Percentiles rank a stretch among this genome's conserved stretches.
These are phyloP conservation scores for Backusella liffmaniae DNA, from an alignment of 192 early-diverging fungal species.

Conservation along the genomic window DNA sequence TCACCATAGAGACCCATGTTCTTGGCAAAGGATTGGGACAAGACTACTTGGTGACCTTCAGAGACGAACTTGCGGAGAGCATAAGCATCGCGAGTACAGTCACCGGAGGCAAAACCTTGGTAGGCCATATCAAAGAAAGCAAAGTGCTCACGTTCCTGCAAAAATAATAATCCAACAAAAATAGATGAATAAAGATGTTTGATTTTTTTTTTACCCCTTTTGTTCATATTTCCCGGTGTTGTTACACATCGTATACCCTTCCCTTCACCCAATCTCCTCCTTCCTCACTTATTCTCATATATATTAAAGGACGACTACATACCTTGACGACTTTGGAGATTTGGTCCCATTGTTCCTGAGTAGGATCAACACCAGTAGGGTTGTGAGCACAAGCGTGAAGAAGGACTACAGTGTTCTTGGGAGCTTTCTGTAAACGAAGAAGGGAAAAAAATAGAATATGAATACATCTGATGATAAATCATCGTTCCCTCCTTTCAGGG, in stretches of 20 bases:
- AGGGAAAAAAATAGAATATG: not conserved
- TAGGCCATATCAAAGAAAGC: constrained; percentile 99
- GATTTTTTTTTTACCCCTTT: not conserved
- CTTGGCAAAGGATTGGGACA: constrained; percentile 98
- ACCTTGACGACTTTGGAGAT: constrained; percentile 76
- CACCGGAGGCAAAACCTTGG: constrained; percentile 98
- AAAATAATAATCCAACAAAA: not conserved
- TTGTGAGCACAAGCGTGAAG: constrained; percentile 99
- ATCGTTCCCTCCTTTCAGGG: not conserved
- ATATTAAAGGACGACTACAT: not conserved
- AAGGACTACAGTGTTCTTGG: constrained; percentile 84
- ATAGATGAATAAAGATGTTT: not conserved
- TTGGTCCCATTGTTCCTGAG: constrained; percentile 86
- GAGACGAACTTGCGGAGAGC: constrained; percentile 93
- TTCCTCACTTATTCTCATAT: constrained; percentile 10
- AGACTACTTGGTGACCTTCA: constrained; percentile 69
- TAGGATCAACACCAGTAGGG: constrained; percentile 99
- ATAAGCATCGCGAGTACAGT: constrained; percentile 84
- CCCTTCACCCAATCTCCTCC: too few species aligned
- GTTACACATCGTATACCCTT: not conserved
- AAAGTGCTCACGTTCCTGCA: constrained; percentile 71
- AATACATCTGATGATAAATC: not conserved
- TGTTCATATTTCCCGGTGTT: constrained; percentile 1
- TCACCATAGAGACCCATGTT: constrained; percentile 99
- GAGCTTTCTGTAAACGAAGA: constrained; percentile 56